Percentiles rank a stretch among this genome's conserved stretches.
Conservation (phyloP, 768 basidiomycete genomes). For the Russula virescens region DNA sequence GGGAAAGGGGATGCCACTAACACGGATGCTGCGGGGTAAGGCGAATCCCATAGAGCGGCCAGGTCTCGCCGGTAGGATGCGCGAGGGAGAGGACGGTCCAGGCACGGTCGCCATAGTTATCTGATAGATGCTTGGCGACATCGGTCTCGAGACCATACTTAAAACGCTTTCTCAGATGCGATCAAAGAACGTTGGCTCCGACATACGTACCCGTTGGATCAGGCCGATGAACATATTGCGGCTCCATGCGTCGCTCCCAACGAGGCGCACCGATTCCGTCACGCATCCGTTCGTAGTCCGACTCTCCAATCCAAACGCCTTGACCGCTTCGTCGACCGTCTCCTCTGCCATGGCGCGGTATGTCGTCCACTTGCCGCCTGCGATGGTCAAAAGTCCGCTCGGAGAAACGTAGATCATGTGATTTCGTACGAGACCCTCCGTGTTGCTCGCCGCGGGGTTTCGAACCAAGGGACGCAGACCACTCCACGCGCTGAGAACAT, state of each 20-base stretch:
- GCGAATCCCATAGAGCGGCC: constrained; percentile 83
- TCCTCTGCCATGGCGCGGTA: constrained; percentile 96
- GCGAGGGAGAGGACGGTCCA: constrained; percentile 89
- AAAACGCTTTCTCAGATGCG: background rate
- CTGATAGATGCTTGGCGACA: constrained; percentile 89
- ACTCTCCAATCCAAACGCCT: constrained; percentile 62
- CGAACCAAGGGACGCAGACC: constrained; percentile 88
- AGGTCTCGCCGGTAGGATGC: constrained; percentile 64
- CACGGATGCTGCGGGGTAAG: constrained; percentile 72
- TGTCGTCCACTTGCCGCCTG: constrained; percentile 99
- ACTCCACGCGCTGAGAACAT: constrained; percentile 93
- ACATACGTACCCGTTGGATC: constrained; percentile 69
- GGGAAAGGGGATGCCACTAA: constrained; percentile 31
- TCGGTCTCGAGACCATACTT: constrained; percentile 89
- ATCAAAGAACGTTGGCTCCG: background rate
- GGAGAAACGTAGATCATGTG: constrained; percentile 84
- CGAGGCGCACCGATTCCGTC: constrained; percentile 73
- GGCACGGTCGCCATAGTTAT: constrained; percentile 92
- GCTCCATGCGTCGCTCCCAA: constrained; percentile 93
- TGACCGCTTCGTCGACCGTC: constrained; percentile 82
- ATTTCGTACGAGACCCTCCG: constrained; percentile 85
- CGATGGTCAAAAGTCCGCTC: constrained; percentile 85
- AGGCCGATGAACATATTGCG: constrained; percentile 96
- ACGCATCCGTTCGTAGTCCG: constrained; percentile 57
- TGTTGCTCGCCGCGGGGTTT: constrained; percentile 67